Evolutionary conservation across 495 filamentous ascomycete species (phyloP).

Genomic region (Aspergillus carlsbadensis): DNA sequence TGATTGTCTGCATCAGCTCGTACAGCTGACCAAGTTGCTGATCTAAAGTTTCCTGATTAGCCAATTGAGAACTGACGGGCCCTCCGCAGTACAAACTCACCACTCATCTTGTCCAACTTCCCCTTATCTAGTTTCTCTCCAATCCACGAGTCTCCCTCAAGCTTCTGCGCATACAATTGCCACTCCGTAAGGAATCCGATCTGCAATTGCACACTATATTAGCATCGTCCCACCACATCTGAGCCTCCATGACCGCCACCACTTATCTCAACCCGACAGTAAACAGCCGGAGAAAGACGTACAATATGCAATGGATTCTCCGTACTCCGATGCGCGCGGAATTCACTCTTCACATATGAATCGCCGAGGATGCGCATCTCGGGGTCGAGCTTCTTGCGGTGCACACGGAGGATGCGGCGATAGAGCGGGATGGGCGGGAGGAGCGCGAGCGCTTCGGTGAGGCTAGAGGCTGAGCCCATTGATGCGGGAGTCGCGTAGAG

Average conservation of each 20-base stretch:
- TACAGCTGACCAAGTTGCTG: conserved; percentile 92
- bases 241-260: not conserved
- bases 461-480: conserved; percentile 48
- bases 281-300: conserved; percentile 25
- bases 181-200: conserved; percentile 95
- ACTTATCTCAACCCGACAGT: not conserved
- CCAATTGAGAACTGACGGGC: not conserved
- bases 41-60: conserved; percentile 52
- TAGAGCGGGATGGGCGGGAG: conserved; percentile 91
- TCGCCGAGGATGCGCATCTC: conserved; percentile 85
- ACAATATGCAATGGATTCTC: conserved; percentile 95
- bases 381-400: conserved; percentile 70
- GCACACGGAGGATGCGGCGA: conserved; percentile 78
- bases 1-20: conserved; percentile 87
- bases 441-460: conserved; percentile 67
- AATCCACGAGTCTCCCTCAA: conserved; percentile 82
- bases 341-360: conserved; percentile 88
- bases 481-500: conserved; percentile 47
- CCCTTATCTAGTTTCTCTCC: conserved; percentile 73
- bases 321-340: conserved; percentile 72
- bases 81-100: conserved; percentile 48
- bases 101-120: conserved; percentile 93
- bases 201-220: conserved; percentile 39
- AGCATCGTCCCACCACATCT: not conserved
- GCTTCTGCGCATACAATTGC: conserved; percentile 88